Base-by-base conservation (phyloP, 495 filamentous ascomycete genomes). In the Aspergillus indologenus region DNA sequence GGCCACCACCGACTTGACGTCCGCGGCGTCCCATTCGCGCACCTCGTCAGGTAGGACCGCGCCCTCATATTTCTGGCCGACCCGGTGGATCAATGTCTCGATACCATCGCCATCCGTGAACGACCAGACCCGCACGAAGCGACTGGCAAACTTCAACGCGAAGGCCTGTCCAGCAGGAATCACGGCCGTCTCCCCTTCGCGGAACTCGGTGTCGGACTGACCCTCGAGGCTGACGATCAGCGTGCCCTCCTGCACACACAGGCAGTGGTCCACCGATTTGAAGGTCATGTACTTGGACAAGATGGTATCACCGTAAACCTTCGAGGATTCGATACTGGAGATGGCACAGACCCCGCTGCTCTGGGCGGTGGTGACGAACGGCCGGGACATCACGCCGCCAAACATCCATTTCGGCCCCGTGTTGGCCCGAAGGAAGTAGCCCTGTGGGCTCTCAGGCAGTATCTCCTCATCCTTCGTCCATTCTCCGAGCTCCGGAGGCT, bases 41-140 rank as follows among this genome's bases (percentile, higher is more conserved):
- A 55, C 63, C 51, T 64, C 34, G 9, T 72, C 70, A 1, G 71
- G 71, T 43, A 74, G 45, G 0, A 74, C 65, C 6, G 68, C 68
- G 0, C 61, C 57, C 42, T 67, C 63, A 23, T 66, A 60, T 12
- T 63, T 64, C 57, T 61, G 56, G 5, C 71, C 71, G 3, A 67
- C 56, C 46, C 63, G 59, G 23, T 72, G 72, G 17, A 75, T 67
- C 49, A 75, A 44, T 12, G 68, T 54, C 56, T 75, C 72, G 47
- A 75, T 72, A 23, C 76, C 76, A 65, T 75, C 66, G 8, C 76
- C 76, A 63, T 75, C 75, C 1, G 70, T 67, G 59, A 76, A 79
- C 2, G 73, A 71, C 68, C 74, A 77, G 3, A 74, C 63, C 18
- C 69, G 71, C 21, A 76, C 74, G 68, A 70, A 79, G 56, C 61